These are phyloP conservation scores for Abrus pulchellus DNA, from an alignment of 306 rosid species.

Conservation along the genomic window DNA sequence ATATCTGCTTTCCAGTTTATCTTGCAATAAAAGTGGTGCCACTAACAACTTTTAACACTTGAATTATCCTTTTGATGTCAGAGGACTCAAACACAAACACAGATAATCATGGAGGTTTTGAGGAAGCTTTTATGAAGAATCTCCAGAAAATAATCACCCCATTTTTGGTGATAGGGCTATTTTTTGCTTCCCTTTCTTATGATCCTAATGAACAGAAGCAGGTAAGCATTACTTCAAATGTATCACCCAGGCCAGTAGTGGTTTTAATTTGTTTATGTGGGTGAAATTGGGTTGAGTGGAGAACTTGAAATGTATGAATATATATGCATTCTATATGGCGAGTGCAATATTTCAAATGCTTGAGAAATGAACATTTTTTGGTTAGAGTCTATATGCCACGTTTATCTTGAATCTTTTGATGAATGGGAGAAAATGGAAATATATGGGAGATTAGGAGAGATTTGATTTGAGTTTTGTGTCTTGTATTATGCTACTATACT, in stretches of 20 bases:
- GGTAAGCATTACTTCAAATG: constrained; percentile 53
- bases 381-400: constrained; percentile 5
- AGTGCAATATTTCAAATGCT: constrained; percentile 4
- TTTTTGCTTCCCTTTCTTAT: constrained; percentile 64
- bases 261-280: constrained; percentile 7
- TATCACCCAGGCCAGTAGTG: neutral
- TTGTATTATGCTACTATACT: constrained; percentile 1
- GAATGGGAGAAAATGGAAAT: neutral
- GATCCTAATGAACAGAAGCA: constrained; percentile 77
- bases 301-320: constrained; percentile 29
- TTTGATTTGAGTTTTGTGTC: neutral
- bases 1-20: constrained; percentile 18
- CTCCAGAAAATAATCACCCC: constrained; percentile 67
- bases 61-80: constrained; percentile 51
- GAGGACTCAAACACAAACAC: constrained; percentile 75
- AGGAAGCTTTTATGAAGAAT: constrained; percentile 66
- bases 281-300: constrained; percentile 19
- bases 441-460: neutral
- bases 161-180: constrained; percentile 66
- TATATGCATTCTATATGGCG: constrained; percentile 10
- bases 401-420: constrained; percentile 17
- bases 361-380: neutral
- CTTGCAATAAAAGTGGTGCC: constrained; percentile 5
- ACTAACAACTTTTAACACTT: constrained; percentile 33
- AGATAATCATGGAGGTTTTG: constrained; percentile 70